Evolutionary conservation across 2,329 filamentous ascomycete species (phyloP).

Genomic region (Dryadomyces quercus-mongolicae): DNA sequence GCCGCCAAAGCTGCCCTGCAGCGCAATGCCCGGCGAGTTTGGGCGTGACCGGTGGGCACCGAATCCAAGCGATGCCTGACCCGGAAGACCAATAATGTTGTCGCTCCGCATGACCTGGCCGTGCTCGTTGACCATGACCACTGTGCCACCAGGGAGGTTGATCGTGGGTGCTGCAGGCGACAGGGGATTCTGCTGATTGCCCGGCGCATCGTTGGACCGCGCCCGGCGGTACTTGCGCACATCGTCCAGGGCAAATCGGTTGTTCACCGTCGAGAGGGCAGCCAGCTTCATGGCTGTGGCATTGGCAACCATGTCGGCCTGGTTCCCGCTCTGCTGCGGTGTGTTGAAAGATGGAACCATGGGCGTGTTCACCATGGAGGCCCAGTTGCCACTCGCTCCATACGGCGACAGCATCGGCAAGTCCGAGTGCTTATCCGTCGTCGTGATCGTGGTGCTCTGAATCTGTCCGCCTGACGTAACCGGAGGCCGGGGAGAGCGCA

Average conservation of each 20-base stretch:
- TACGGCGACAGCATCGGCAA: constrained; percentile 81
- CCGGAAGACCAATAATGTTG: constrained; percentile 70
- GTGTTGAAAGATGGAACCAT: constrained; percentile 76
- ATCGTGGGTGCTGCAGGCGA: constrained; percentile 53
- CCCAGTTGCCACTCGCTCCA: constrained; percentile 82
- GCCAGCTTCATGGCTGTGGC: constrained; percentile 98
- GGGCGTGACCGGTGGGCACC: constrained; percentile 70
- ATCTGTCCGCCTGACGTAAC: constrained; percentile 57
- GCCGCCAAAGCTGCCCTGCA: constrained; percentile 54
- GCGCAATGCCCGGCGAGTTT: constrained; percentile 74
- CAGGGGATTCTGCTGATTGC: constrained; percentile 44
- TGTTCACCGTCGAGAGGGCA: constrained; percentile 93
- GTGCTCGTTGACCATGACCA: constrained; percentile 90
- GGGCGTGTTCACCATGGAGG: constrained; percentile 95
- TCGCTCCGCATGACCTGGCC: constrained; percentile 79
- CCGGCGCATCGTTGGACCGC: constrained; percentile 72
- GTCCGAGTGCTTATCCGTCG: constrained; percentile 59
- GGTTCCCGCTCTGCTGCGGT: constrained; percentile 41
- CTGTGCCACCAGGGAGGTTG: constrained; percentile 54
- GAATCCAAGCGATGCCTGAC: constrained; percentile 38
- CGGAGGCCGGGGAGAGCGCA: constrained; percentile 70
- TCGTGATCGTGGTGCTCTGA: constrained; percentile 71
- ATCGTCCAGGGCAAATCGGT: constrained; percentile 91
- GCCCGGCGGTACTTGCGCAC: constrained; percentile 91
- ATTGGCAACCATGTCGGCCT: constrained; percentile 97